Evolutionary conservation across 2,329 filamentous ascomycete species (phyloP).

Genomic region (Zopfia rhizophila): DNA sequence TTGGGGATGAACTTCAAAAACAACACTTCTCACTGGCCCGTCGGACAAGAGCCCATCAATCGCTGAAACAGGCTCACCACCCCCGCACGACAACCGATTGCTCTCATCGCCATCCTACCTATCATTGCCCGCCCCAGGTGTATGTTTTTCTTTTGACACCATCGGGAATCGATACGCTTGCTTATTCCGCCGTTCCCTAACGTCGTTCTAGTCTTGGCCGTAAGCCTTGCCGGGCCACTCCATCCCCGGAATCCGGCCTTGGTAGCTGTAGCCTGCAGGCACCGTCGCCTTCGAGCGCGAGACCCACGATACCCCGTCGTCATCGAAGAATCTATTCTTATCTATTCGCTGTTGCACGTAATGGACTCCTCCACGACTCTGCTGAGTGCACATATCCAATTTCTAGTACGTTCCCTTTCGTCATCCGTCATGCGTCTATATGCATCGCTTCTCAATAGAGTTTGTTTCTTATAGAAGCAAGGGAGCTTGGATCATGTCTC

Average conservation of each 20-base stretch:
- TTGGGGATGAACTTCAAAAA: slow-evolving; percentile 56
- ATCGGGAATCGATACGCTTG: slow-evolving; percentile 36
- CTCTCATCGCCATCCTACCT: slow-evolving; percentile 21
- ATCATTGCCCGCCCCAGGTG: slow-evolving; percentile 27
- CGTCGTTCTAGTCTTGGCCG: slow-evolving; percentile 31
- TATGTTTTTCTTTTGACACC: slow-evolving; percentile 38
- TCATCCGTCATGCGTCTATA: slow-evolving; percentile 32
- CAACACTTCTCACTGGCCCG: slow-evolving; percentile 55
- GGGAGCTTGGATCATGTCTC: slow-evolving; percentile 36
- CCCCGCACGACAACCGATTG: slow-evolving; percentile 30
- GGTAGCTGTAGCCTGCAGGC: slow-evolving; percentile 35
- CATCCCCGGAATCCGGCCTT: slow-evolving; percentile 31
- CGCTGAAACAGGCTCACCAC: slow-evolving; percentile 40
- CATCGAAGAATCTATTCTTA: slow-evolving; percentile 44
- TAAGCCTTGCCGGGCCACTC: slow-evolving; percentile 39
- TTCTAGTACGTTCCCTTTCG: slow-evolving; percentile 54
- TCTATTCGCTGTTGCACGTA: slow-evolving; percentile 38
- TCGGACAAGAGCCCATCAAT: slow-evolving; percentile 59
- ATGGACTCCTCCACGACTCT: slow-evolving; percentile 59
- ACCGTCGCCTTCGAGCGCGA: slow-evolving; percentile 38
- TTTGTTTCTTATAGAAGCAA: slow-evolving; percentile 32
- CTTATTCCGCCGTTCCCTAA: slow-evolving; percentile 37
- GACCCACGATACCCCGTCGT: slow-evolving; percentile 27
- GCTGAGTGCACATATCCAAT: slow-evolving; percentile 60
- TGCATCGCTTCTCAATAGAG: slow-evolving; percentile 28